Conservation (phyloP, 352 stramenopile species). For the Pythium vanterpoolii region DNA sequence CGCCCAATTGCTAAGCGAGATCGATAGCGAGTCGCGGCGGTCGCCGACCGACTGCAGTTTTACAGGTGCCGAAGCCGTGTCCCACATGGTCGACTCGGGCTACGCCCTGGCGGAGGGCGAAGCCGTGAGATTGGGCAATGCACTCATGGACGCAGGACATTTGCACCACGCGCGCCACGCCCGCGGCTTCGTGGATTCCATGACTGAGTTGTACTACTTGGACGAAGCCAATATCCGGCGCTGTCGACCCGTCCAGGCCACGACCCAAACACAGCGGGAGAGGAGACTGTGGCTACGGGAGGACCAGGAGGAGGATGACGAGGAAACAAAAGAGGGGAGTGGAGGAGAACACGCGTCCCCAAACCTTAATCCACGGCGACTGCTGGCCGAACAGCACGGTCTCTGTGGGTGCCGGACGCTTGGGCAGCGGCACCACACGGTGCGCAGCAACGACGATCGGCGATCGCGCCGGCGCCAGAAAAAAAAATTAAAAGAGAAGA, state of each 20-base stretch:
- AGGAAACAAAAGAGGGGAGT: not conserved
- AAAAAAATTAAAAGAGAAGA: constrained; percentile 4
- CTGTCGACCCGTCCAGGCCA: constrained; percentile 11
- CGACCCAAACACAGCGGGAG: not conserved
- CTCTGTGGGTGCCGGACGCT: constrained; percentile 38
- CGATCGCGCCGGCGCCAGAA: not conserved
- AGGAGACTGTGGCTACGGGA: not conserved
- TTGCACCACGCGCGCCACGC: constrained; percentile 46
- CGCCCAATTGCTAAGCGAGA: constrained; percentile 12
- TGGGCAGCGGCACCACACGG: constrained; percentile 27
- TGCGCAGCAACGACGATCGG: not conserved
- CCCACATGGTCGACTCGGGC: constrained; percentile 26
- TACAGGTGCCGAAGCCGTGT: constrained; percentile 15
- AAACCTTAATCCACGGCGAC: not conserved
- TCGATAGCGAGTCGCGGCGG: constrained; percentile 2
- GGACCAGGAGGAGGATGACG: not conserved
- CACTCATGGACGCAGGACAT: constrained; percentile 44
- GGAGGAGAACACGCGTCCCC: not conserved
- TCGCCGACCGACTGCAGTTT: constrained; percentile 17
- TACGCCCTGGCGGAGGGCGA: constrained; percentile 26
- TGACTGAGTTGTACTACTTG: constrained; percentile 32
- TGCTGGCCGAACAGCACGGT: constrained; percentile 11
- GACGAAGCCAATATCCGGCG: constrained; percentile 36
- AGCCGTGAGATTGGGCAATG: constrained; percentile 39
- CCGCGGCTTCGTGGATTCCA: constrained; percentile 17